Evolutionary conservation across 495 filamentous ascomycete genomes (phyloP), one percentile per base, ranked within the genome.

Genomic region (Umbilicaria muhlenbergii): DNA sequence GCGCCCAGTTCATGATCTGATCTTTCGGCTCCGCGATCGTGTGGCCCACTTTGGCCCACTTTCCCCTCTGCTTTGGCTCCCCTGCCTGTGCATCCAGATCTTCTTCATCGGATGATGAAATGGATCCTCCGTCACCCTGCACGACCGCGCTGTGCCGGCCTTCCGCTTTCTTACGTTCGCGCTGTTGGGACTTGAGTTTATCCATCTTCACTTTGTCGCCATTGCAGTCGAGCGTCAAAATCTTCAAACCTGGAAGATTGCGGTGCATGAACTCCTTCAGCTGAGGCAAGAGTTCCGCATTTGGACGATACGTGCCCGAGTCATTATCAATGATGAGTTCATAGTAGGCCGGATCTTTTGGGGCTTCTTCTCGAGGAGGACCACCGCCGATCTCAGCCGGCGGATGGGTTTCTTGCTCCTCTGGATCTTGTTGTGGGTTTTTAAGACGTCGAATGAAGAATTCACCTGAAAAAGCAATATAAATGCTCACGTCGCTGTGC

Each of bases 301-400:
- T 85, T 0, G 89, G 89, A 0, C 89, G 75, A 57, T 96, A 96
- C 0, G 89, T 96, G 12, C 89, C 89, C 51, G 75, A 82, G 59
- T 93, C 88, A 47, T 96, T 96, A 64, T 96, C 89, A 51, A 96
- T 94, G 41, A 91, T 69, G 3, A 96, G 73, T 54, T 91, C 80
- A 53, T 93, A 96, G 51, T 80, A 67, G 1, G 63, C 50, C 0
- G 84, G 82, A 44, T 86, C 69, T n/a, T 68, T 58, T 12, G 57
- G 51, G 0, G 64, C 55, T 8, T 67, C 59, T 7, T 64, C 58
- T 0, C 58, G 58, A 6, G 59, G 54, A 5, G 60, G 55, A 3
- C 57, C 56, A 32, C 52, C 51, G 24, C 39, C 36, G 13, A 65
- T 57, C 5, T 76, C 63, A 2, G 62, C 60, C 5, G 69, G 60